Evolutionary conservation across 257 asterid genomes (phyloP).

Genomic region (Lithospermum erythrorhizon): DNA sequence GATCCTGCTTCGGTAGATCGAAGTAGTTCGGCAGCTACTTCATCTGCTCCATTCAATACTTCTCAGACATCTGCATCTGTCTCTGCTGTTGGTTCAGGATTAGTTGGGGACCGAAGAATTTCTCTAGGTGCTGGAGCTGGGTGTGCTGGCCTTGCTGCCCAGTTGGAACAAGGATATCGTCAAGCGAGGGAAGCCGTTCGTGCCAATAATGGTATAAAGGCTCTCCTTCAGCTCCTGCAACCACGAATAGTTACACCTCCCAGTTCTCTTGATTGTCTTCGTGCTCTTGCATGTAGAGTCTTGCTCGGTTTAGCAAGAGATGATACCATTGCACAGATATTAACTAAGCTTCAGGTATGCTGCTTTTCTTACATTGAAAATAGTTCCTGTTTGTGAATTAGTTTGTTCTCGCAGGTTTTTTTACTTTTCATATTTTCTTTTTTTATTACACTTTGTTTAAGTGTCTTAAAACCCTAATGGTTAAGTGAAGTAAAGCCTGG

Average conservation of each 20-base stretch:
- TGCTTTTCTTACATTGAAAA: background rate
- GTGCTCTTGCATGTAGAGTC: slow-evolving; percentile 98
- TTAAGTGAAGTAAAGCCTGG: background rate
- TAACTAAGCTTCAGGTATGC: slow-evolving; percentile 89
- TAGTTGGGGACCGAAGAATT: slow-evolving; percentile 97
- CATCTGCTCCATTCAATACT: slow-evolving; percentile 28
- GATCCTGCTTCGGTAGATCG: slow-evolving; percentile 66
- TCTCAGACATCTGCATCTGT: slow-evolving; percentile 33
- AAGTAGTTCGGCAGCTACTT: slow-evolving; percentile 28
- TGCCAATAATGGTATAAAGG: slow-evolving; percentile 89
- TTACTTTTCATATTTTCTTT: background rate
- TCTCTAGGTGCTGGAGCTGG: slow-evolving; percentile 92
- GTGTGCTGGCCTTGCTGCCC: slow-evolving; percentile 97
- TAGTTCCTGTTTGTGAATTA: background rate
- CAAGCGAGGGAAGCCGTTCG: slow-evolving; percentile 99
- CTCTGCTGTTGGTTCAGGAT: slow-evolving; percentile 65
- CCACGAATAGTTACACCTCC: slow-evolving; percentile 90
- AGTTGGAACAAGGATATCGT: slow-evolving; percentile 86
- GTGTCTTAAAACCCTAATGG: background rate
- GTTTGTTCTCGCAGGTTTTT: background rate
- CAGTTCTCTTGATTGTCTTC: slow-evolving; percentile 90
- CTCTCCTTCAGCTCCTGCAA: slow-evolving; percentile 97
- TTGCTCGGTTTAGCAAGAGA: slow-evolving; percentile 99
- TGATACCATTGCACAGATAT: slow-evolving; percentile 90
- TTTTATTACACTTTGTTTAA: background rate